These are phyloP conservation scores for Cercospora sojina DNA, from an alignment of 2,329 filamentous ascomycete species.

Conservation along the genomic window DNA sequence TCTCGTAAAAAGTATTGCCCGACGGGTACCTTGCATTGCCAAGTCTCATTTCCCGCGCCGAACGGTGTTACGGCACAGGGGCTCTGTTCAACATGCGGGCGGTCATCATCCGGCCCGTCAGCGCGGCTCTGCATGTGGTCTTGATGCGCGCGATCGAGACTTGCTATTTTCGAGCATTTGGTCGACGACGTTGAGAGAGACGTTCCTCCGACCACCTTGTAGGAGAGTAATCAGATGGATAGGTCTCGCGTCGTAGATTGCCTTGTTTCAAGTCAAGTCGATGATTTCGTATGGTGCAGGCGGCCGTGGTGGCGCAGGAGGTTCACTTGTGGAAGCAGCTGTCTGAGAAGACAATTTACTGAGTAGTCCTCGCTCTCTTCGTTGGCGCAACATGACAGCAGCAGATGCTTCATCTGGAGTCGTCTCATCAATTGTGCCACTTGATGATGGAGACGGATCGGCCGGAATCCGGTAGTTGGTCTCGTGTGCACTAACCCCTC, in stretches of 20 bases:
- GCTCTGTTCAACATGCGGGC: conserved; percentile 3
- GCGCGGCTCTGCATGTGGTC: neutral
- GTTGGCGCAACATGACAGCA: conserved; percentile 10
- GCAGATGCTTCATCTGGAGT: neutral
- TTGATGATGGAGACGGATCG: neutral
- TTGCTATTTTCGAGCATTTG: neutral
- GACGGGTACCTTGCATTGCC: conserved; percentile 15
- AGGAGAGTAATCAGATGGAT: neutral
- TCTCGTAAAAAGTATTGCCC: conserved; percentile 13
- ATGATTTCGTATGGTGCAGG: conserved; percentile 14
- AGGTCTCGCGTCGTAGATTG: neutral
- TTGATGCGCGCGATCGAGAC: neutral
- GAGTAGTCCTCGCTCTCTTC: conserved; percentile 6
- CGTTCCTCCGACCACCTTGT: neutral
- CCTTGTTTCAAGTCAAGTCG: conserved; percentile 20
- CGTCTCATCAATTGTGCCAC: neutral
- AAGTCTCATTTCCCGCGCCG: conserved; percentile 14
- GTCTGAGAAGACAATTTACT: conserved; percentile 3
- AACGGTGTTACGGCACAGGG: neutral
- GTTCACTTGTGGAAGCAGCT: neutral
- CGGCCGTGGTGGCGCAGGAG: neutral
- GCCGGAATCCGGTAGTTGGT: neutral
- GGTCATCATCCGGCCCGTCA: neutral
- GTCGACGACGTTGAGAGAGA: neutral
- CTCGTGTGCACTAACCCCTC: neutral